Evolutionary conservation across 345 rosid species (phyloP).

Genomic region (Syzygium grande): DNA sequence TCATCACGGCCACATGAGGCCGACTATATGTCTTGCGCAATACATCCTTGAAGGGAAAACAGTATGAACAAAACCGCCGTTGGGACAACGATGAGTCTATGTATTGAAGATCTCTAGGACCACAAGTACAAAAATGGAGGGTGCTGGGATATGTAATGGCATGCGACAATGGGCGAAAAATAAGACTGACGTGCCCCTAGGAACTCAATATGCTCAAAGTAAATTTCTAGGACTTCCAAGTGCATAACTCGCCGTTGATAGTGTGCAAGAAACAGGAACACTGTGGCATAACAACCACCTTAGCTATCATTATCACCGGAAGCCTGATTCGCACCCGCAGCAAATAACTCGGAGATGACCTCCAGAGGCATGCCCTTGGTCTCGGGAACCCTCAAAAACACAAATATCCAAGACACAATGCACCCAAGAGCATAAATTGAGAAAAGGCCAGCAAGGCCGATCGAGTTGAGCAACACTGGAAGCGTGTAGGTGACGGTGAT

Average conservation of each 20-base stretch:
- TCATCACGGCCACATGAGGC: not conserved
- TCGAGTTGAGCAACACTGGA: conserved; percentile 17
- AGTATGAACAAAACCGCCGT: not conserved
- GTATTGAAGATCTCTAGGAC: not conserved
- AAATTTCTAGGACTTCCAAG: not conserved
- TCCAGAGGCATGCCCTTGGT: conserved; percentile 42
- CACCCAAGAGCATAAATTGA: conserved; percentile 15
- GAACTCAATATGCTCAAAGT: not conserved
- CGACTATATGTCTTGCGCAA: not conserved
- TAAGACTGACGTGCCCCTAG: not conserved
- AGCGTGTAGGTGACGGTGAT: conserved; percentile 21
- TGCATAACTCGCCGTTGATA: not conserved
- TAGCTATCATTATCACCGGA: not conserved
- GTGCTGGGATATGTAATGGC: not conserved
- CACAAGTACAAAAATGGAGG: not conserved
- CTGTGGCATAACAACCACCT: too few species aligned
- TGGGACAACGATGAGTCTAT: not conserved
- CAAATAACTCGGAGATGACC: conserved; percentile 36
- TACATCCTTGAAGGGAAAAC: not conserved
- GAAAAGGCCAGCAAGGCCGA: conserved; percentile 27
- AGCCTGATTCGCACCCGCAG: conserved; percentile 5
- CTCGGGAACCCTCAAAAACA: conserved; percentile 34
- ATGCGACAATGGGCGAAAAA: not conserved
- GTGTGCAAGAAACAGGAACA: not conserved
- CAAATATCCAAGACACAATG: conserved; percentile 25